phyloP scores from a whole-genome alignment of 179 eudicot species.

The Sideroxylon spinosum region DNA sequence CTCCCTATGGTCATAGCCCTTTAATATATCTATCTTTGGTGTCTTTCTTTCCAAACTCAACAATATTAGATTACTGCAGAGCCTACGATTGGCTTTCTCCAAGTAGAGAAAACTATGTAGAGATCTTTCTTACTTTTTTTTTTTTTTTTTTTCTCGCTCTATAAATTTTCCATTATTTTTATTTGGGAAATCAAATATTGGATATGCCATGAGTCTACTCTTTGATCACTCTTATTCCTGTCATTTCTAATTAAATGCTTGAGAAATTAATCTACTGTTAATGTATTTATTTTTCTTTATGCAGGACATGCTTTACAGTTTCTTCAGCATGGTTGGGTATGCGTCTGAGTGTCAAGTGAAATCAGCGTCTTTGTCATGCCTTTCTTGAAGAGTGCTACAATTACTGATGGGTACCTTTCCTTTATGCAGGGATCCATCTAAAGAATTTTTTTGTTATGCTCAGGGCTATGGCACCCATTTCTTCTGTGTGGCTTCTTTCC shows the following conservation, averaged over 20 bases:
- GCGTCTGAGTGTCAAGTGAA: conserved; percentile 14
- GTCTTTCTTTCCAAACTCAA: too few relatives aligned
- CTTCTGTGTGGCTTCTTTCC: conserved; percentile 90
- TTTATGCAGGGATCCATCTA: conserved; percentile 86
- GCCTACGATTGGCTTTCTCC: too few relatives aligned
- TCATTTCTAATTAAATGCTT: neutral
- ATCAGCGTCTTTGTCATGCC: neutral
- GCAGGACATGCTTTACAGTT: conserved; percentile 98
- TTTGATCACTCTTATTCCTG: neutral
- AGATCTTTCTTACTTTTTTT: too few relatives aligned
- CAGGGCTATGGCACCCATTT: conserved; percentile 97
- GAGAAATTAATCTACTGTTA: neutral
- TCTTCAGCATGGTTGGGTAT: conserved; percentile 93
- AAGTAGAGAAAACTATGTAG: too few relatives aligned
- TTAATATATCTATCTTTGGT: too few relatives aligned
- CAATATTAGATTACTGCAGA: too few relatives aligned
- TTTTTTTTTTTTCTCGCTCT: too few relatives aligned
- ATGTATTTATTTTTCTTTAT: conserved; percentile 19
- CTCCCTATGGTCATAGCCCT: too few relatives aligned
- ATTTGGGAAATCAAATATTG: neutral
- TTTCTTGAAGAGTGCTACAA: conserved; percentile 2
- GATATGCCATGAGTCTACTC: neutral
- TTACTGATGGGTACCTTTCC: conserved; percentile 18
- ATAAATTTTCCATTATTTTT: too few relatives aligned
- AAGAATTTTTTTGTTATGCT: conserved; percentile 89